A percentile compares a stretch with the other conserved stretches of the same genome.
Conservation (phyloP, 1,284 basidiomycete genomes). For the Cryptococcus sp. region DNA sequence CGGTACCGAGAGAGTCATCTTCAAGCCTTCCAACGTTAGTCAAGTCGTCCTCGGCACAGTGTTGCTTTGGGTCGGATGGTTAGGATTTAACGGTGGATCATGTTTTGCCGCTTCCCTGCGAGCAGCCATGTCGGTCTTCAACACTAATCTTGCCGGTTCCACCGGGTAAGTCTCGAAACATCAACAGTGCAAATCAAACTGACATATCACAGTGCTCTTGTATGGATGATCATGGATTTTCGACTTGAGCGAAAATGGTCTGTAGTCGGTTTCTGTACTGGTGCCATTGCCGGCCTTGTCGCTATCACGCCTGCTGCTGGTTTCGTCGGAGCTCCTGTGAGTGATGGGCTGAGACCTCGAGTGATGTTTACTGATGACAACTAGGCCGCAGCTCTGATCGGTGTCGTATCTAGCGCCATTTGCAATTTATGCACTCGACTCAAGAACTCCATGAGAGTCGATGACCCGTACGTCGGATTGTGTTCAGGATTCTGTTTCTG, state of each 20-base stretch:
- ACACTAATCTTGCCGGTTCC: conserved; percentile 62
- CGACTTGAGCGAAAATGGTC: conserved; percentile 69
- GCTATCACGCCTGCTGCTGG: conserved; percentile 65
- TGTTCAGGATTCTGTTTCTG: background rate
- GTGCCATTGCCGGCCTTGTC: conserved; percentile 68
- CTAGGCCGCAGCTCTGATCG: conserved; percentile 66
- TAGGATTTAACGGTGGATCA: conserved; percentile 59
- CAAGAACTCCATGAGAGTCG: conserved; percentile 52
- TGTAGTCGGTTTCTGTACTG: conserved; percentile 81
- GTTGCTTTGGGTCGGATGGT: conserved; percentile 83
- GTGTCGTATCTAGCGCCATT: conserved; percentile 65
- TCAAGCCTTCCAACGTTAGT: conserved; percentile 86
- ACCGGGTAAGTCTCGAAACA: conserved; percentile 20
- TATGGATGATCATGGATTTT: conserved; percentile 87
- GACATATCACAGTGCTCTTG: conserved; percentile 64
- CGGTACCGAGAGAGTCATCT: conserved; percentile 77
- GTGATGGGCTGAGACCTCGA: conserved; percentile 47
- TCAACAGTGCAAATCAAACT: background rate
- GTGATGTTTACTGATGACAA: conserved; percentile 11
- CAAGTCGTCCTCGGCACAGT: conserved; percentile 82
- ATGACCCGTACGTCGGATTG: conserved; percentile 22
- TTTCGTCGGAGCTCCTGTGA: conserved; percentile 44
- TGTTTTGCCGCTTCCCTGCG: conserved; percentile 88
- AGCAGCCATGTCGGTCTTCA: conserved; percentile 79
- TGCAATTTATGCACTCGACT: conserved; percentile 86